phyloP scores from a whole-genome alignment of 2,329 filamentous ascomycete genomes.

The Ophiostoma quercus region DNA sequence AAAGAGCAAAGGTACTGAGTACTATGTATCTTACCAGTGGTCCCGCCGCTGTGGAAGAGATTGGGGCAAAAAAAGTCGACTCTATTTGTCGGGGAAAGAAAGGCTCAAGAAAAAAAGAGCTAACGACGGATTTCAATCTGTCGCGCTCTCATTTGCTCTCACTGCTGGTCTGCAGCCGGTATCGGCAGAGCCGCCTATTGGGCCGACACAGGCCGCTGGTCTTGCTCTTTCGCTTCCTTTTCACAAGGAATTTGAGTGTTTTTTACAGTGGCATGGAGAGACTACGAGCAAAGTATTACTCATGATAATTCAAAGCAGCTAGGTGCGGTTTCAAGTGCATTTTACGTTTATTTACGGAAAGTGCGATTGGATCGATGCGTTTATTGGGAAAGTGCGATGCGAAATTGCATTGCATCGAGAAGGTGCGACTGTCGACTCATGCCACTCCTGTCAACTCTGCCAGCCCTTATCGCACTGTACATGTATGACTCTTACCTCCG shows the following conservation, averaged over 20 bases:
- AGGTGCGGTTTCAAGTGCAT: background rate
- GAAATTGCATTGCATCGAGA: background rate
- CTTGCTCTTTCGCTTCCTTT: background rate
- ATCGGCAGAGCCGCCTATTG: conserved; percentile 23
- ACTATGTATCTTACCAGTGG: background rate
- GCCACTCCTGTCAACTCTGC: no score
- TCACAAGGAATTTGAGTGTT: background rate
- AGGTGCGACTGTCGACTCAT: background rate
- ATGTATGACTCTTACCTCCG: conserved; percentile 12
- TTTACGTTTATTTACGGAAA: background rate
- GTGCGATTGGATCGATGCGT: background rate
- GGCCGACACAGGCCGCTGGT: background rate
- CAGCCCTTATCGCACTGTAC: background rate
- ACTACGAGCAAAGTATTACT: background rate
- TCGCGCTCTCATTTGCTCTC: conserved; percentile 26
- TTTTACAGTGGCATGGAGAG: no score
- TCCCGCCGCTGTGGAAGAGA: conserved; percentile 11
- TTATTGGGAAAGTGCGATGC: background rate
- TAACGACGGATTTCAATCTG: conserved; percentile 25
- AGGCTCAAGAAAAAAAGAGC: background rate
- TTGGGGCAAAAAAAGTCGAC: conserved; percentile 17
- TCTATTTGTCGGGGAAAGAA: conserved; percentile 11
- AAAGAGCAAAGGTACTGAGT: background rate
- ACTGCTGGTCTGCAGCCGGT: conserved; percentile 26
- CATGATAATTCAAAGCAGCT: background rate